Conservation (phyloP, 2,329 filamentous ascomycete genomes). For the Ascochyta fabae region DNA sequence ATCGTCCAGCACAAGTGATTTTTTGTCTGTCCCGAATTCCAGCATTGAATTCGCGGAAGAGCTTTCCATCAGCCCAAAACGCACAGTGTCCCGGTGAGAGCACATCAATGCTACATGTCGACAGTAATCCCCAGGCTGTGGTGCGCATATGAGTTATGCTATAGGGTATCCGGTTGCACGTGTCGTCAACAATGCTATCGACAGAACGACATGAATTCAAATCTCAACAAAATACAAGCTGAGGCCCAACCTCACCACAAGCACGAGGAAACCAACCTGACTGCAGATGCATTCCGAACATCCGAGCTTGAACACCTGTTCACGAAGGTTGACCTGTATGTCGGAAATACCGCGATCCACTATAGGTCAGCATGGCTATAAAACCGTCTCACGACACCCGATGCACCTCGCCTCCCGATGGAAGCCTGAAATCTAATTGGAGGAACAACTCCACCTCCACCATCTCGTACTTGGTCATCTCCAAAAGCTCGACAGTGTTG, state of each 20-base stretch:
- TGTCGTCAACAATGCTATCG: neutral
- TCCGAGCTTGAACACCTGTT: conserved; percentile 12
- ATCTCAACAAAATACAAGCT: neutral
- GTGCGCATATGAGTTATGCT: conserved; percentile 11
- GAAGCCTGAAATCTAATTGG: conserved; percentile 6
- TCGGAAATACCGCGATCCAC: conserved; percentile 13
- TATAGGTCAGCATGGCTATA: conserved; percentile 19
- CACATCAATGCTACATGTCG: neutral
- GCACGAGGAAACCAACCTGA: neutral
- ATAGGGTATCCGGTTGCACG: neutral
- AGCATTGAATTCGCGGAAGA: neutral
- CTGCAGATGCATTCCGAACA: neutral
- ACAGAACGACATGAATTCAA: neutral
- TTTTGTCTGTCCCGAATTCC: neutral
- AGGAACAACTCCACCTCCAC: conserved; percentile 12
- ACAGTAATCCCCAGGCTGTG: neutral
- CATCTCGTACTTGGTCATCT: conserved; percentile 14
- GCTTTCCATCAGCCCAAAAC: neutral
- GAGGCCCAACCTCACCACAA: neutral
- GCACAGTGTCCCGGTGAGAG: neutral
- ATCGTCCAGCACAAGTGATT: too few relatives aligned
- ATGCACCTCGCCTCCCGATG: conserved; percentile 11
- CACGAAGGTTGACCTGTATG: neutral
- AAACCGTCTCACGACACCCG: conserved; percentile 19
- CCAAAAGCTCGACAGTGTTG: conserved; percentile 8